Evolutionary conservation across 2,329 filamentous ascomycete genomes (phyloP), one percentile per base, ranked within the genome.

Genomic region (Pseudonectria foliicola): DNA sequence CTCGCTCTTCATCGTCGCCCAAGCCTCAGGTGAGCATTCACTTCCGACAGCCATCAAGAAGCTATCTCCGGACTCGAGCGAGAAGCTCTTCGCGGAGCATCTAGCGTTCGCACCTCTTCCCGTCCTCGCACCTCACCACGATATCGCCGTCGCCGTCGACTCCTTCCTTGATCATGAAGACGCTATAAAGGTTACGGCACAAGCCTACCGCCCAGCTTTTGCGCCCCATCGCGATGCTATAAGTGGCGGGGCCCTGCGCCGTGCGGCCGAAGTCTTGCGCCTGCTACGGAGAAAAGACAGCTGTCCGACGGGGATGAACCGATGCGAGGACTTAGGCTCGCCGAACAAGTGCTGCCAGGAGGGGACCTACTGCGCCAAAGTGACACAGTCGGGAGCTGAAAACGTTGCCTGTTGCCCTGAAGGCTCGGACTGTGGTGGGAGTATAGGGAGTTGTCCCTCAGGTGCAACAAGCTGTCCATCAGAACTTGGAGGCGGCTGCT

Each of bases 361-460:
- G n/a, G 71, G 68, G 12, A 77, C 82, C 45, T 74, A 69, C 7
- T 92, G 85, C 54, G 77, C 82, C 30, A 59, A 63, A 15, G 76
- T 87, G 4, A 56, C 68, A 23, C 75, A 84, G 55, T 72, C 73
- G 6, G 73, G 71, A 1, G 64, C 80, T 18, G 82, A 82, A 7
- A 73, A 75, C 29, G 77, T 90, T 3, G 85, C 84, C 3, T 92
- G 85, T 59, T 92, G 85, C 60, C 81, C 82, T 0, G 53, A 65
- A 25, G 83, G 82, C 4, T 62, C 67, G 28, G 71, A 57, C 6
- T 90, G 85, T 55, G 71, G 70, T 4, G 80, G 81, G 8, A 62
- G 63, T 1, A 76, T 89, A 6, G 73, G 70, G 1, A 54, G 54
- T n/a, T 89, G 85, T 44, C 66, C 68, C 3, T 62, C 66, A 4